Percentiles rank a stretch among this genome's conserved stretches.
These are phyloP conservation scores for Ephemerocybe angulata DNA, from an alignment of 768 basidiomycete genomes.

Conservation along the genomic window DNA sequence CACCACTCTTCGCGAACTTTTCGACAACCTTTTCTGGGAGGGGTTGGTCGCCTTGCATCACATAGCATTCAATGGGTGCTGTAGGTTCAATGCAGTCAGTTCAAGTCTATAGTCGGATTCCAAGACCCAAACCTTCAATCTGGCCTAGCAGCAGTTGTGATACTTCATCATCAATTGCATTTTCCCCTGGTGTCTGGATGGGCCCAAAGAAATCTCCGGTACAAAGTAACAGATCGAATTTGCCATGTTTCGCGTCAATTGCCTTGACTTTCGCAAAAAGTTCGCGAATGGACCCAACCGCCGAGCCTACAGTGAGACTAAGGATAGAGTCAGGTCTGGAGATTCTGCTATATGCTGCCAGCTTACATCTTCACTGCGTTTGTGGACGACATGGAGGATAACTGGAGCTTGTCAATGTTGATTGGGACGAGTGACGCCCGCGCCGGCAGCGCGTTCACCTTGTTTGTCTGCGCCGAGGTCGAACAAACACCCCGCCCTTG, in stretches of 20 bases:
- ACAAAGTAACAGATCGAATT: conserved; percentile 82
- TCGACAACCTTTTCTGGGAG: conserved; percentile 71
- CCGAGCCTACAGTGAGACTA: conserved; percentile 77
- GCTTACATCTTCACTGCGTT: conserved; percentile 18
- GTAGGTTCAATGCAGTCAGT: conserved; percentile 11
- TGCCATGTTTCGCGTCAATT: conserved; percentile 90
- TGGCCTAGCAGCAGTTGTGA: conserved; percentile 60
- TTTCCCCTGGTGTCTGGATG: conserved; percentile 27
- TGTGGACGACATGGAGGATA: conserved; percentile 10
- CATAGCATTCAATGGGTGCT: conserved; percentile 90
- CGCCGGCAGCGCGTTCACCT: not conserved
- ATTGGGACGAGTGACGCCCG: not conserved
- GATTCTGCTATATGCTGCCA: not conserved
- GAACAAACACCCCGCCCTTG: not conserved
- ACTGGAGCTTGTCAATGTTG: not conserved
- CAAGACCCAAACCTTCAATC: conserved; percentile 51
- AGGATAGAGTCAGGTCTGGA: not conserved
- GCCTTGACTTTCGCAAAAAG: conserved; percentile 77
- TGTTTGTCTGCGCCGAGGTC: not conserved
- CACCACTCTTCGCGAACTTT: conserved; percentile 70
- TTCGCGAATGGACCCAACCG: conserved; percentile 67
- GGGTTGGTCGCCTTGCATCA: conserved; percentile 82
- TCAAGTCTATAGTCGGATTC: conserved; percentile 6
- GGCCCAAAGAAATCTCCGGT: conserved; percentile 84
- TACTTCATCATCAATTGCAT: conserved; percentile 47